Conservation (phyloP, 1,284 basidiomycete genomes). For the Waitea zeae region DNA sequence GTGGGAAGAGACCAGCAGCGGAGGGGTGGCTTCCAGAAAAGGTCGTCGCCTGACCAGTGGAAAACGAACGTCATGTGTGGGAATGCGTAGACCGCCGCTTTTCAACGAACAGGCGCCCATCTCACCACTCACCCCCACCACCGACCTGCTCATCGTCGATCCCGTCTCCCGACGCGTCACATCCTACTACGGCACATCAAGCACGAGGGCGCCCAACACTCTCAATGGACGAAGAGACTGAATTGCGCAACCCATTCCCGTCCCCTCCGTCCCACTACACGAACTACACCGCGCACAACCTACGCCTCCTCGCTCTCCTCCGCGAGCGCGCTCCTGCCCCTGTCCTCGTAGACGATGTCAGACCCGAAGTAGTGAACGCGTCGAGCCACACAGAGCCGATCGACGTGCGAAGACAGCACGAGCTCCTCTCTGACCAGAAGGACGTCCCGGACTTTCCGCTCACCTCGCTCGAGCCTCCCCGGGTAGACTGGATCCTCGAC, state of each 20-base stretch:
- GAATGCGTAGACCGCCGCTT: too few relatives aligned
- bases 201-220: too few relatives aligned
- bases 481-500: conserved; percentile 69
- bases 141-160: background rate
- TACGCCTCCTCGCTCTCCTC: conserved; percentile 41
- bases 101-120: too few relatives aligned
- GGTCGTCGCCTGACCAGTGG: too few relatives aligned
- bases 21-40: too few relatives aligned
- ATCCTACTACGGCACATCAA: too few relatives aligned
- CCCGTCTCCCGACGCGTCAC: conserved; percentile 22
- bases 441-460: conserved; percentile 62
- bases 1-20: too few relatives aligned
- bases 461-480: conserved; percentile 55
- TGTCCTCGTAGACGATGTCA: conserved; percentile 17
- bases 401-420: conserved; percentile 24
- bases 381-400: too few relatives aligned
- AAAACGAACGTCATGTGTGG: too few relatives aligned
- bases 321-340: conserved; percentile 28
- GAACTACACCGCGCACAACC: conserved; percentile 52
- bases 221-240: conserved; percentile 58
- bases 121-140: background rate
- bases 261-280: conserved; percentile 66
- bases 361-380: too few relatives aligned
- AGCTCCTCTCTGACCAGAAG: conserved; percentile 42
- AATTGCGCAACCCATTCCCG: conserved; percentile 67